Conservation (phyloP, 2,329 filamentous ascomycete genomes). For the Neopestalotiopsis clavispora region DNA sequence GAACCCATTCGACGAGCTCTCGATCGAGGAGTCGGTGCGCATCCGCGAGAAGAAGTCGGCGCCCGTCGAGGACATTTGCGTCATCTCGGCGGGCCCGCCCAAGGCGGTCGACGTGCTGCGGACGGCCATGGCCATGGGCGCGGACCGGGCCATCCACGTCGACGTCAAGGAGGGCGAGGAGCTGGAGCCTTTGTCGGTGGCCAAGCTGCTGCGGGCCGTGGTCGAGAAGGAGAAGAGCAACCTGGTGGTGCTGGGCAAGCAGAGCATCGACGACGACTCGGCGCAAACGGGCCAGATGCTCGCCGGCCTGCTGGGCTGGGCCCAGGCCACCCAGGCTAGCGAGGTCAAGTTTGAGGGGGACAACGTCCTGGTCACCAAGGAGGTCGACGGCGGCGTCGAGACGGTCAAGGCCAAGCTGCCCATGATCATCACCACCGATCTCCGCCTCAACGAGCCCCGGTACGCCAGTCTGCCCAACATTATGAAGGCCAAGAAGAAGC, state of each 20-base stretch:
- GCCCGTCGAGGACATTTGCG: conserved; percentile 87
- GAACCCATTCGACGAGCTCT: conserved; percentile 99
- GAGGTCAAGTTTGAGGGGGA: conserved; percentile 79
- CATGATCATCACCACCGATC: conserved; percentile 92
- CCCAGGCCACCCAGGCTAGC: conserved; percentile 92
- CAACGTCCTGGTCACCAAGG: conserved; percentile 77
- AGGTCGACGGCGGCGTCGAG: conserved; percentile 95
- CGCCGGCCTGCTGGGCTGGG: conserved; percentile 87
- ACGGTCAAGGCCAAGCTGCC: conserved; percentile 85
- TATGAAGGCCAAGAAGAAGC: conserved; percentile 99
- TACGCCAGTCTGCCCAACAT: conserved; percentile 97
- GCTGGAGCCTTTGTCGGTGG: conserved; percentile 88
- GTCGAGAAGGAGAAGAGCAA: conserved; percentile 87
- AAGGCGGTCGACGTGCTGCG: conserved; percentile 89
- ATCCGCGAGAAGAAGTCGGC: conserved; percentile 85
- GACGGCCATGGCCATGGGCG: conserved; percentile 98
- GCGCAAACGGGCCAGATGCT: conserved; percentile 98
- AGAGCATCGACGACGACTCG: conserved; percentile 96
- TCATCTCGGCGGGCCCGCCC: conserved; percentile 83
- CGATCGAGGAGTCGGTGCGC: conserved; percentile 92
- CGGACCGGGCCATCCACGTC: conserved; percentile 88
- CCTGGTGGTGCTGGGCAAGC: conserved; percentile 92
- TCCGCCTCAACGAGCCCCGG: conserved; percentile 91
- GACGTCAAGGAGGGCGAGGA: conserved; percentile 77
- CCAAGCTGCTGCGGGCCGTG: conserved; percentile 83